Conservation (phyloP, 2,329 filamentous ascomycete species). For the Lecanicillium sp. region DNA sequence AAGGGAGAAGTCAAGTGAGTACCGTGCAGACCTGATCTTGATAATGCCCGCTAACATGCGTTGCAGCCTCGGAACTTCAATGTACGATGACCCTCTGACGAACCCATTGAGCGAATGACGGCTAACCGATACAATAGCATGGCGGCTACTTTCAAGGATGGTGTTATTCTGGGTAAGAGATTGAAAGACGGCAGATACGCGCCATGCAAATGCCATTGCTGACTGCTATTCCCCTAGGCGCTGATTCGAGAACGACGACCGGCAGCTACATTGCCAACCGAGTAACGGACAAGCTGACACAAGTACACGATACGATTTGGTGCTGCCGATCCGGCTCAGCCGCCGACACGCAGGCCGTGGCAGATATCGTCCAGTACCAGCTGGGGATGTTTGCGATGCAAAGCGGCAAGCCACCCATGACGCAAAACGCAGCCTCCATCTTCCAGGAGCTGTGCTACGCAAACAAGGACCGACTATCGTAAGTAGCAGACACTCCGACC, state of each 20-base stretch:
- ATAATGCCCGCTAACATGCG: slow-evolving; percentile 24
- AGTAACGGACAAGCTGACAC: slow-evolving; percentile 98
- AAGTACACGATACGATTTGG: slow-evolving; percentile 98
- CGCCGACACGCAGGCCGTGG: slow-evolving; percentile 94
- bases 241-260: slow-evolving; percentile 94
- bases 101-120: slow-evolving; percentile 14
- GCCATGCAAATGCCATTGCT: slow-evolving; percentile 7
- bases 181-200: not conserved
- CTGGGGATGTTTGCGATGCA: slow-evolving; percentile 84
- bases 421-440: slow-evolving; percentile 87
- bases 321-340: slow-evolving; percentile 97
- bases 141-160: slow-evolving; percentile 98
- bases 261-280: slow-evolving; percentile 98
- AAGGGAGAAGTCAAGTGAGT: slow-evolving; percentile 97
- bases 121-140: slow-evolving; percentile 52
- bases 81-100: slow-evolving; percentile 48
- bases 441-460: slow-evolving; percentile 98
- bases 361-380: slow-evolving; percentile 96
- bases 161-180: slow-evolving; percentile 74
- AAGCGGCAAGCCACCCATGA: slow-evolving; percentile 85
- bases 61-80: slow-evolving; percentile 84
- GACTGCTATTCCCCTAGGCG: slow-evolving; percentile 47
- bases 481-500: slow-evolving; percentile 25
- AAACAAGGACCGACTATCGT: slow-evolving; percentile 93
- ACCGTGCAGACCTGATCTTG: not conserved